Evolutionary conservation across 805 yeast genomes (phyloP), one percentile per base, ranked within the genome.

Genomic region (Suhomyces prunicola): DNA sequence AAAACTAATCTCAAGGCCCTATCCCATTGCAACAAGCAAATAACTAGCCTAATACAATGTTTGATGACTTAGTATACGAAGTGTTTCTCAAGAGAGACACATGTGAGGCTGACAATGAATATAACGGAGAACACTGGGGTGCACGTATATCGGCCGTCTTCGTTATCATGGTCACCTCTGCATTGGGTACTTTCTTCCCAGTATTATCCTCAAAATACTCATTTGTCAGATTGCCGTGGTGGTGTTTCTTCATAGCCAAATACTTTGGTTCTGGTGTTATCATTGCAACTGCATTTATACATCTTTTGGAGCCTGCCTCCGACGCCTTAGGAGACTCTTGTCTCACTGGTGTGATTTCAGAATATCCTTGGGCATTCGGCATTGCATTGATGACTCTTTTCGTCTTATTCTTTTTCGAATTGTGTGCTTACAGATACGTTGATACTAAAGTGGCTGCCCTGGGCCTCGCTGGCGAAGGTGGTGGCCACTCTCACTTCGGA

Each of bases 181-280:
- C 78, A 1, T 57, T 79, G 45, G 90, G 90, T 22, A 65, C 86
- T 2, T 80, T 80, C 55, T 80, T 86, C 69, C 91, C 91, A 1
- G 66, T 86, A 2, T 64, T 86, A 31, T 77, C 88, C 0, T 83
- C 88, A 5, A 74, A 74, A 55, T 81, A 79, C 60, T 82, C 88
- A 0, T 78, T 78, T 58, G 74, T 86, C 44, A 72, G 83, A 56
- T 60, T 86, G 54, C 90, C 90, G 1, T 61, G 76, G 12, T 78
- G 83, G 82, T 78, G 83, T 57, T 86, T 86, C 68, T 85, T 86
- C 64, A 66, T 84, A 47, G 84, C 88, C 48, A 87, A 86, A 62
- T 87, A 79, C 68, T 88, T 88, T 64, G 96, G 96, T 55, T 85
- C 92, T 3, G 96, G 96, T 51, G 93, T 88, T 47, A 88, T 88